These are phyloP conservation scores for Boletus rufocinnamomeus DNA, from an alignment of 768 basidiomycete genomes.

Conservation along the genomic window DNA sequence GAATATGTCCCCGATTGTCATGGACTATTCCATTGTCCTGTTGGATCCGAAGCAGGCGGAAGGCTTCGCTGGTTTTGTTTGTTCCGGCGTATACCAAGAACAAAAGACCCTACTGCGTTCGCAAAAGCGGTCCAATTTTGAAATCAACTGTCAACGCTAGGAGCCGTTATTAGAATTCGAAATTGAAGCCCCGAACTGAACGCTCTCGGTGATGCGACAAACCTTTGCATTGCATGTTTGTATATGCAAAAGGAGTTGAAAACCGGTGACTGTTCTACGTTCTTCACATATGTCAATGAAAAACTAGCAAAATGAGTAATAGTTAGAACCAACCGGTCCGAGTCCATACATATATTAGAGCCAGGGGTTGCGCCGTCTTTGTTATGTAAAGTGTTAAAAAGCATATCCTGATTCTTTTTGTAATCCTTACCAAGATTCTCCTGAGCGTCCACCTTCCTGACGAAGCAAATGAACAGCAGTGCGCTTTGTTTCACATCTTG, in stretches of 20 bases:
- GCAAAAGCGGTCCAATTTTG: neutral
- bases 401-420: no score
- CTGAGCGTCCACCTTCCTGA: neutral
- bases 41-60: neutral
- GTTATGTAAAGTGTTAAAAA: no score
- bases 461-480: neutral
- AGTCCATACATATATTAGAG: neutral
- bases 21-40: no score
- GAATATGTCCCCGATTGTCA: neutral
- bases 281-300: neutral
- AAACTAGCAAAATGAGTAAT: neutral
- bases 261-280: neutral
- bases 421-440: neutral
- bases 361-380: neutral
- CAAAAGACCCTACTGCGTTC: neutral
- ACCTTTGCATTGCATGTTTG: neutral
- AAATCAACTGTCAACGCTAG: neutral
- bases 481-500: neutral
- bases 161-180: neutral
- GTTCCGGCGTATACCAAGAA: neutral
- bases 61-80: neutral
- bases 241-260: neutral
- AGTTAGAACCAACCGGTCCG: neutral
- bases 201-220: neutral
- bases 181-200: neutral